Evolutionary conservation across 495 filamentous ascomycete genomes (phyloP), one percentile per base, ranked within the genome.

Genomic region (Cenococcum geophilum): DNA sequence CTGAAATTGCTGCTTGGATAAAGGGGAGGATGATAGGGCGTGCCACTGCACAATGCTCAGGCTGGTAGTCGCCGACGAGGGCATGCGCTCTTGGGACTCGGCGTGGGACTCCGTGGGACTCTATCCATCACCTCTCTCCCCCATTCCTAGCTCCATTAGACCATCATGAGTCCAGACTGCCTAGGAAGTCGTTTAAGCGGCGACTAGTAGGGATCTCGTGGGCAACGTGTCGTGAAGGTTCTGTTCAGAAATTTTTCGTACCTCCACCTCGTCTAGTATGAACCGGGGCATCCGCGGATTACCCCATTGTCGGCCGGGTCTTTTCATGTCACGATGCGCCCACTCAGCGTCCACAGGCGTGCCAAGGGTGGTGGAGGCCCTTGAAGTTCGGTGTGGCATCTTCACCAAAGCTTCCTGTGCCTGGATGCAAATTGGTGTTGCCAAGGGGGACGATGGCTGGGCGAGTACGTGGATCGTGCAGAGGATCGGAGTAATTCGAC

Each of bases 401-500:
- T 45, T 18, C 4, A 1, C 40, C 12, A 4, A 4, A 14, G 12
- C 40, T 45, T 14, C 11, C 18, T 45, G 40, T 45, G 40, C 40
- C 40, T 45, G 40, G 40, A 18, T 45, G n/a, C 14, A 45, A 45
- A 45, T 16, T 4, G 3, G 18, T 14, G 40, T 10, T 4, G 40
- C 40, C 40, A 45, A 45, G 40, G 18, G 18, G 12, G 18, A 45
- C 40, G 18, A 14, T 18, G 40, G 12, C 40, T 16, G 40, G 40
- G 11, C 40, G 40, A 45, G 40, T 16, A 3, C 45, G 52, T 65
- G 62, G 57, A 16, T 35, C 37, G 40, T 36, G 22, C 54, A 58
- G 55, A 62, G 62, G 57, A 16, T 35, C 37, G 40, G 50, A 35
- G 59, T 62, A 59, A 62, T 66, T 55, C 36, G 4, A 48, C 35